Percentiles rank a stretch among this genome's conserved stretches.
Conservation (phyloP, 2,329 filamentous ascomycete genomes). For the Alternaria sp. region DNA sequence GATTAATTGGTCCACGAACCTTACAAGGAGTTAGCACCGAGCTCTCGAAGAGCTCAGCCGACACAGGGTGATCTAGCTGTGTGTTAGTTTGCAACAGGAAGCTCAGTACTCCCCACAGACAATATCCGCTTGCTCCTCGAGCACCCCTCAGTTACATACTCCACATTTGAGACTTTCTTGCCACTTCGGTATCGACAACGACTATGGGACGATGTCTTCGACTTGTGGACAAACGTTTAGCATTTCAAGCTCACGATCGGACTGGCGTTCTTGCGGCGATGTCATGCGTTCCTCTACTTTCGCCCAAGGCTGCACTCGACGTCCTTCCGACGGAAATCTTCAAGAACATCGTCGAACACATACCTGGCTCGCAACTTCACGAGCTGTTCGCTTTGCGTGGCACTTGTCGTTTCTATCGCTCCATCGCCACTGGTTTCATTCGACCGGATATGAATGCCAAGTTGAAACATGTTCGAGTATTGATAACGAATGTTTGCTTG, state of each 20-base stretch:
- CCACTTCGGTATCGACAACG: not conserved
- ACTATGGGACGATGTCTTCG: not conserved
- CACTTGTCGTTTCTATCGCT: not conserved
- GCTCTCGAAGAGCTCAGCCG: not conserved
- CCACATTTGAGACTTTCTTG: not conserved
- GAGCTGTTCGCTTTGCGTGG: not conserved
- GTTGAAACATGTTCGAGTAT: too few species aligned
- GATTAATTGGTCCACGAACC: not conserved
- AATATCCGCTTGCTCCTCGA: not conserved
- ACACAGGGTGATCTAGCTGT: not conserved
- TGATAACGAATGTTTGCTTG: too few species aligned
- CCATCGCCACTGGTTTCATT: too few species aligned
- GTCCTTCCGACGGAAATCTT: not conserved
- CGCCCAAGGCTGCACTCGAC: not conserved
- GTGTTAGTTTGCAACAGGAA: too few species aligned
- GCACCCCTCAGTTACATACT: not conserved
- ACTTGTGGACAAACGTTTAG: not conserved
- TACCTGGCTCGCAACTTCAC: not conserved
- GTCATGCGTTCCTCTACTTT: not conserved
- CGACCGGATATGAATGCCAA: too few species aligned
- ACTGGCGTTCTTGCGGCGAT: not conserved
- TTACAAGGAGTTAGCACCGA: not conserved
- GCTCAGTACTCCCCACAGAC: not conserved
- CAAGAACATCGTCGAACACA: not conserved
- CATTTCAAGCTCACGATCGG: not conserved